These are phyloP conservation scores for Bruguiera gymnorhiza DNA, from an alignment of 345 rosid species.

Conservation along the genomic window DNA sequence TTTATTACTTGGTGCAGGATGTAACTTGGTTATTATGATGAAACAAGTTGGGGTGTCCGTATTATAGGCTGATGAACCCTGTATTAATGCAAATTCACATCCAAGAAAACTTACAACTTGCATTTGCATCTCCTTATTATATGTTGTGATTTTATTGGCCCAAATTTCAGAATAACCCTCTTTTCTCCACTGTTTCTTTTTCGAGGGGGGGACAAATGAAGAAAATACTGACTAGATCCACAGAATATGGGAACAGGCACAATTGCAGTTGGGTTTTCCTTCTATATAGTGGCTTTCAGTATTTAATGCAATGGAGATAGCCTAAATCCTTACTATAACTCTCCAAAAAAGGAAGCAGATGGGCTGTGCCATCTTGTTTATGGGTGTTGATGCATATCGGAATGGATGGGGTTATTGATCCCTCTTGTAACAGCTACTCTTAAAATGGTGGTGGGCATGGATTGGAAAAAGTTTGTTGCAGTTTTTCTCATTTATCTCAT, in stretches of 20 bases:
- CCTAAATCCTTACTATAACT: neutral
- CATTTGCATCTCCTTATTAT: neutral
- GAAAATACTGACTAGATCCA: neutral
- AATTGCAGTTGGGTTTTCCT: neutral
- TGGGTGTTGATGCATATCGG: no score
- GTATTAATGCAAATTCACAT: constrained; percentile 7
- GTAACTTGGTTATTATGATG: neutral
- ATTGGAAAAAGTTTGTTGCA: no score
- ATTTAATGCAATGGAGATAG: no score
- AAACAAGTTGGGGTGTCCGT: neutral
- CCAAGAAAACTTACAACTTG: neutral
- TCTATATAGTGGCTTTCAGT: neutral
- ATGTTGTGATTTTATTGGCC: neutral
- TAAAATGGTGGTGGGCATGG: no score
- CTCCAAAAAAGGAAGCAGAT: neutral
- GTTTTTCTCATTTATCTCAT: no score
- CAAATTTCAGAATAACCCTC: neutral
- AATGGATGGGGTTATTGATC: no score
- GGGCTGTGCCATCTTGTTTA: neutral
- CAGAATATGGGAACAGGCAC: neutral
- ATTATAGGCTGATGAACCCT: neutral
- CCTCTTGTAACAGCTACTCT: no score
- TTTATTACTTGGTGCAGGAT: neutral
- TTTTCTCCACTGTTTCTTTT: neutral
- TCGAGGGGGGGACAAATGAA: neutral